A percentile compares a stretch with the other conserved stretches of the same genome.
phyloP scores from a whole-genome alignment of 768 basidiomycete genomes.

The Lentinula lateritia region DNA sequence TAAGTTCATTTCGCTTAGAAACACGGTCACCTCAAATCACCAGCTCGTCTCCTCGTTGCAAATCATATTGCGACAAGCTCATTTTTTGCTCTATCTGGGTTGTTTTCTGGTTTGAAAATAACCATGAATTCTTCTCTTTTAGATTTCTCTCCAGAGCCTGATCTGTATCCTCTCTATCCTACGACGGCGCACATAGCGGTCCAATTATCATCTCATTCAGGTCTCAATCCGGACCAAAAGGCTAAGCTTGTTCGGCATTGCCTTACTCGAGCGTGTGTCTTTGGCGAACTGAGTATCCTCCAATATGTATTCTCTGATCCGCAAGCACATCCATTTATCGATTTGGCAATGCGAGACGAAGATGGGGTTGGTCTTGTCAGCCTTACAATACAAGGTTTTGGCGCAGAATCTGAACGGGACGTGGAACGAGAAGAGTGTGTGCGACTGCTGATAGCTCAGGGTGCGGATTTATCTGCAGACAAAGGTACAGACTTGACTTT shows the following conservation, averaged over 20 bases:
- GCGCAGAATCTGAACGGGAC: conserved; percentile 74
- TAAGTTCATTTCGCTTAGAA: conserved; percentile 2
- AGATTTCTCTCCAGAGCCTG: conserved; percentile 70
- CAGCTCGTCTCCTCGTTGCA: neutral
- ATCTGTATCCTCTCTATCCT: conserved; percentile 76
- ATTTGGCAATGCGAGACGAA: conserved; percentile 71
- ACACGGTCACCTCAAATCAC: neutral
- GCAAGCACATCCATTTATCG: conserved; percentile 59
- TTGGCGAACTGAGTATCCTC: conserved; percentile 69
- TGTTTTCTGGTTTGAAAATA: neutral
- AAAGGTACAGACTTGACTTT: conserved; percentile 40
- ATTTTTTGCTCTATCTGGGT: neutral
- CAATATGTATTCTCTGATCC: conserved; percentile 68
- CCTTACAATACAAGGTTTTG: conserved; percentile 75
- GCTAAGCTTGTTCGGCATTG: conserved; percentile 68
- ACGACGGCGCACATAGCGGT: conserved; percentile 55
- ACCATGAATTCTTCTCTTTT: conserved; percentile 19
- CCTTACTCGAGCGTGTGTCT: conserved; percentile 68
- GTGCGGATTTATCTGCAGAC: conserved; percentile 65
- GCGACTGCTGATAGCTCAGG: conserved; percentile 70
- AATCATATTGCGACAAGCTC: neutral
- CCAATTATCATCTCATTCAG: conserved; percentile 62
- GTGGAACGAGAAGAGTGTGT: conserved; percentile 91
- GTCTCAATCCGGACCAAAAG: conserved; percentile 64
- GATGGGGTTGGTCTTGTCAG: conserved; percentile 82